Conservation (phyloP, 768 basidiomycete genomes). For the Boletus sp. region DNA sequence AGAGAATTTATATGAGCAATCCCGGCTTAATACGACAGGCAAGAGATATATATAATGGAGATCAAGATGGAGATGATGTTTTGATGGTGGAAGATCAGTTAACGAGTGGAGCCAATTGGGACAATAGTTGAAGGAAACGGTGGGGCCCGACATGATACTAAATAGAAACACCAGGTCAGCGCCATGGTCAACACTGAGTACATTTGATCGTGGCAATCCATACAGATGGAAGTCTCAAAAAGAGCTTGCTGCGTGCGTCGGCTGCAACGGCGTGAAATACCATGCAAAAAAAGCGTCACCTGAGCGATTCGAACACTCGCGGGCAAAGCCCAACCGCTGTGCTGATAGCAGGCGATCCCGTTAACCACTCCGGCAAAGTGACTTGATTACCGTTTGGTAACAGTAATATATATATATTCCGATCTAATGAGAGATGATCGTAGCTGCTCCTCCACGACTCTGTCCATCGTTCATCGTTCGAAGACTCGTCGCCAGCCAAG, state of each 20-base stretch:
- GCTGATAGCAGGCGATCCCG: constrained; percentile 71
- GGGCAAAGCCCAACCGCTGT: constrained; percentile 59
- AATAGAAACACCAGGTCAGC: neutral
- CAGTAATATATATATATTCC: no score
- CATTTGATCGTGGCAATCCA: neutral
- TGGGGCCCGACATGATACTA: neutral
- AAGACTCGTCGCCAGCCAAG: neutral
- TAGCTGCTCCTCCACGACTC: neutral
- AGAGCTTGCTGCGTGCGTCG: no score
- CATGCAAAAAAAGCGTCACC: constrained; percentile 55
- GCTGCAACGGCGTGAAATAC: neutral
- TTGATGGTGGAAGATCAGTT: no score
- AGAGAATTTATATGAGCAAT: neutral
- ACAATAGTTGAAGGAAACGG: neutral
- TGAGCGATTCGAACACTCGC: constrained; percentile 63
- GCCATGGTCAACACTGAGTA: neutral
- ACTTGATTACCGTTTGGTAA: constrained; percentile 28
- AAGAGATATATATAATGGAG: no score
- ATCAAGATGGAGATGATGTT: no score
- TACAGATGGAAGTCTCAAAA: neutral
- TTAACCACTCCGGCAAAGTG: constrained; percentile 97
- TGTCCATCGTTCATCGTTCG: no score
- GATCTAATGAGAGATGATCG: neutral
- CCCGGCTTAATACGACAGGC: no score
- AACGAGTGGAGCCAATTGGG: neutral